Evolutionary conservation across 192 early-diverging fungal species (phyloP).

Genomic region (Fimicolochytrium jonesii): DNA sequence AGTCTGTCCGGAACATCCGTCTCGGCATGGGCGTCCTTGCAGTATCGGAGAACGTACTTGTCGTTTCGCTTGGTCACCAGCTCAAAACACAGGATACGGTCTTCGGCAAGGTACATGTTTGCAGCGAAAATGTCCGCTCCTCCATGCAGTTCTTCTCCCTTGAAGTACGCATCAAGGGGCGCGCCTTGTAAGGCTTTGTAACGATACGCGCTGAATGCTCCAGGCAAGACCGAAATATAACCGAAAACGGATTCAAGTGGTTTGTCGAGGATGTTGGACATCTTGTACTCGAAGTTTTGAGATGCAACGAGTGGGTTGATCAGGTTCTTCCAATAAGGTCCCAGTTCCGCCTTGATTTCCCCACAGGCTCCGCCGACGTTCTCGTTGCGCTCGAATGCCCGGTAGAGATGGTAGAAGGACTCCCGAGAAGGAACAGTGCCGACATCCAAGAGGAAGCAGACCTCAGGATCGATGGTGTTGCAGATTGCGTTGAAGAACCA

Average conservation of each 20-base stretch:
- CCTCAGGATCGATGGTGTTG: constrained; percentile 58
- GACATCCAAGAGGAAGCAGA: constrained; percentile 68
- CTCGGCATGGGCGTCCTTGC: constrained; percentile 58
- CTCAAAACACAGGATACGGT: constrained; percentile 83
- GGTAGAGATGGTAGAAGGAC: constrained; percentile 52
- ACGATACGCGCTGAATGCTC: constrained; percentile 75
- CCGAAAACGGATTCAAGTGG: constrained; percentile 71
- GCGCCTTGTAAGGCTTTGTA: constrained; percentile 59
- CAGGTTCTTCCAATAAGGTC: constrained; percentile 58
- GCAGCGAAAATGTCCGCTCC: constrained; percentile 64
- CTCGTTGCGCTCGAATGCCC: constrained; percentile 61
- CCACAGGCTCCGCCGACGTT: constrained; percentile 77
- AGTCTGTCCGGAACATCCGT: constrained; percentile 73
- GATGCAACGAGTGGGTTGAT: constrained; percentile 70
- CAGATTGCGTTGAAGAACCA: constrained; percentile 79
- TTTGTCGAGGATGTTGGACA: constrained; percentile 76
- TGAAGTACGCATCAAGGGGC: constrained; percentile 67
- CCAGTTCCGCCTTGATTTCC: constrained; percentile 61
- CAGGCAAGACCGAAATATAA: constrained; percentile 77
- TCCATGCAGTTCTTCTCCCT: constrained; percentile 60
- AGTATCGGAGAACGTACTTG: constrained; percentile 65
- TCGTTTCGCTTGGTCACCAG: constrained; percentile 61
- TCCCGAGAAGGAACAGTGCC: constrained; percentile 65
- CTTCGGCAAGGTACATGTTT: constrained; percentile 64
- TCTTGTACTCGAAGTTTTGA: constrained; percentile 88